A percentile compares a stretch with the other conserved stretches of the same genome.
These are phyloP conservation scores for Chalaropsis thielavioides DNA, from an alignment of 2,329 filamentous ascomycete genomes.

Conservation along the genomic window DNA sequence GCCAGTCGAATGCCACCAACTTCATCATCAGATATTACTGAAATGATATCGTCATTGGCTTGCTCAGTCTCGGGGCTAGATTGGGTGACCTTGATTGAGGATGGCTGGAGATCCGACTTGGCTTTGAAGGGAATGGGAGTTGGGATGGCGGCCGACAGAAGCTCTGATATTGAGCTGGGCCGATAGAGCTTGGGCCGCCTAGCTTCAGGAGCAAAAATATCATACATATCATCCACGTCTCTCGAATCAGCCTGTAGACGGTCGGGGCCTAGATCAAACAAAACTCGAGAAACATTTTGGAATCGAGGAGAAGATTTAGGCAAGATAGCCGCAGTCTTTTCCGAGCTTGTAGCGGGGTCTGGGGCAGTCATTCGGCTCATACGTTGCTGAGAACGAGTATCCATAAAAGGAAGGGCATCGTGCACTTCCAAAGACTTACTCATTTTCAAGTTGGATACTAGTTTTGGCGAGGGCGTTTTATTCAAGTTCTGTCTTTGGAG, in stretches of 20 bases:
- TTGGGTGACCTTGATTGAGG: background rate
- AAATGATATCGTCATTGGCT: background rate
- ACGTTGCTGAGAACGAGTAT: background rate
- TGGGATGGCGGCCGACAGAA: constrained; percentile 6
- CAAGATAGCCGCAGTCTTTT: background rate
- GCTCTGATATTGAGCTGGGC: constrained; percentile 4
- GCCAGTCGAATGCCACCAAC: background rate
- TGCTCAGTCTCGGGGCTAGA: background rate
- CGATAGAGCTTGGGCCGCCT: background rate
- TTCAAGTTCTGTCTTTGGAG: background rate
- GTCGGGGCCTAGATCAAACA: background rate
- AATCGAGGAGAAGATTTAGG: background rate
- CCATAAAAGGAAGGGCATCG: background rate
- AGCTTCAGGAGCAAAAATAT: constrained; percentile 6
- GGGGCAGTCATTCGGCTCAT: background rate
- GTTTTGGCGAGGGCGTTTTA: background rate
- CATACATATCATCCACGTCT: background rate
- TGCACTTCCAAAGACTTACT: background rate
- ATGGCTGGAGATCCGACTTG: background rate
- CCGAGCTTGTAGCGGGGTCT: background rate
- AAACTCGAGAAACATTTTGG: constrained; percentile 8
- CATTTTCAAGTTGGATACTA: background rate
- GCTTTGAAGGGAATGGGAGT: background rate
- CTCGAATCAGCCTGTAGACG: background rate
- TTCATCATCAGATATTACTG: background rate